Base-by-base conservation (phyloP, 306 rosid species). In the Vicia faba region DNA sequence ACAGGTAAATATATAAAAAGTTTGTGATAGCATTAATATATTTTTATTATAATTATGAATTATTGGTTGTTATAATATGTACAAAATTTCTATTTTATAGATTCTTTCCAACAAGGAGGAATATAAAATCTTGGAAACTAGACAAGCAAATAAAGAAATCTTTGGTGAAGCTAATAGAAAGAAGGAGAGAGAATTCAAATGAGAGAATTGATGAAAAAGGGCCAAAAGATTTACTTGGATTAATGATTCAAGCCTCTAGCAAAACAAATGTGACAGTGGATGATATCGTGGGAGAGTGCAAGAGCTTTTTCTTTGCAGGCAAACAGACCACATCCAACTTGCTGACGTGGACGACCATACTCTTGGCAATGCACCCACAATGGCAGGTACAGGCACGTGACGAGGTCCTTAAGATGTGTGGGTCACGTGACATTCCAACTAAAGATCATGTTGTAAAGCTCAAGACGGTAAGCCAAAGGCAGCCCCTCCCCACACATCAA, bases 371-470 rank as follows among this genome's bases (percentile, higher is more conserved):
- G 96, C 99, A 95, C 84, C 97, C 97, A 49, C 89, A 79, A 0
- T 95, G 99, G 99, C 99, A 95, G 78, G 70, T 67, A n/a, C 80
- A 18, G 75, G 99, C 99, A 86, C 97, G 99, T 84, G 95, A 83
- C 4, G 99, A 95, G 88, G 79, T 95, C 54, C 80, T 85, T 4
- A 72, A 66, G 59, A 78, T 95, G 66, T 95, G 96, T 16, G 97
- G 97, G 46, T 19, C 99, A 88, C 96, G 96, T 87, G 96, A 80
- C 70, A 59, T 75, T 4, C 99, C 99, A 50, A 61, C 89, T 68
- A 85, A 81, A 51, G 92, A 95, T 71, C 85, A 87, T 54, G 84
- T 91, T 20, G 83, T 66, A 2, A 90, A 88, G 87, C 96, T 95
- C 8, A 95, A 89, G 86, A 95, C 91, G 89, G 99, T 93, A 81